Evolutionary conservation across 768 basidiomycete genomes (phyloP).

Genomic region (Podaxis mareebaensis): DNA sequence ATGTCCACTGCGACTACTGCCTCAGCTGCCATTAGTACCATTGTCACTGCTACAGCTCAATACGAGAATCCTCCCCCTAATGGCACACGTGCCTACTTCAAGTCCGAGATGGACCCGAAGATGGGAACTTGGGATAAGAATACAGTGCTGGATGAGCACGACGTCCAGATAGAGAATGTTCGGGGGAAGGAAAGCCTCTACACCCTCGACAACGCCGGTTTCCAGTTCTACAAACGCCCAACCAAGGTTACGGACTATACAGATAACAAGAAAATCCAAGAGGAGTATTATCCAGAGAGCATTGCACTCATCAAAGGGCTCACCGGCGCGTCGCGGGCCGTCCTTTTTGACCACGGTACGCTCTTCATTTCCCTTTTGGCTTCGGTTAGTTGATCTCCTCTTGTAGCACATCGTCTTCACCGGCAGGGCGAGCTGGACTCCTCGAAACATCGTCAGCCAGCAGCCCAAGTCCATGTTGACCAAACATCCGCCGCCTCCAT

Average conservation of each 20-base stretch:
- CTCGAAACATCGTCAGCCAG: conserved; percentile 45
- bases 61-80: conserved; percentile 20
- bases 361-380: neutral
- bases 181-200: conserved; percentile 47
- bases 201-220: conserved; percentile 51
- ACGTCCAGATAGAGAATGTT: conserved; percentile 49
- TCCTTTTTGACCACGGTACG: conserved; percentile 67
- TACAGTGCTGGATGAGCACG: conserved; percentile 20
- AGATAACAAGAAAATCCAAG: conserved; percentile 38
- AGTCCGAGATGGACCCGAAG: conserved; percentile 23
- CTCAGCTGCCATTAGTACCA: neutral
- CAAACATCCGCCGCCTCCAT: conserved; percentile 48
- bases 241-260: conserved; percentile 46
- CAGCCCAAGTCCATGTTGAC: conserved; percentile 49
- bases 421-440: conserved; percentile 35
- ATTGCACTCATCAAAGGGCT: conserved; percentile 54
- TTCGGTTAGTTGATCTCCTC: neutral
- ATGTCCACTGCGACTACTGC: neutral
- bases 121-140: conserved; percentile 25
- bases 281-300: conserved; percentile 60
- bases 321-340: conserved; percentile 56
- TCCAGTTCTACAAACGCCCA: conserved; percentile 38
- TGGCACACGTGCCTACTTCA: conserved; percentile 26
- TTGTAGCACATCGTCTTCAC: conserved; percentile 44
- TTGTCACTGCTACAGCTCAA: neutral